Base-by-base conservation (phyloP, 2,329 filamentous ascomycete genomes). In the Scedosporium aurantiacum region DNA sequence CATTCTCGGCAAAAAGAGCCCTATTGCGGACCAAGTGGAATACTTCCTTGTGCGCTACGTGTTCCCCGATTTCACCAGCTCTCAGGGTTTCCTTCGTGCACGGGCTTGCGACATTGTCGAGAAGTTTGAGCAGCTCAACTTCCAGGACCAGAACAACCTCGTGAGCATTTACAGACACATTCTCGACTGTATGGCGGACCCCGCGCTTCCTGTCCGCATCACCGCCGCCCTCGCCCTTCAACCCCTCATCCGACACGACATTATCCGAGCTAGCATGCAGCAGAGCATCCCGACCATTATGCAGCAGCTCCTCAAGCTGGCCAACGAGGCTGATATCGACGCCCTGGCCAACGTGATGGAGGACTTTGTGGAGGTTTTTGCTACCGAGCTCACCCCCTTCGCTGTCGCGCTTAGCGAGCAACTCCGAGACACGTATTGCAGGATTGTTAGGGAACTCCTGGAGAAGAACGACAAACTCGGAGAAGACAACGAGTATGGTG, bases 331-430 rank as follows among this genome's bases (percentile, higher is more conserved):
- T 63, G 94, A 99, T 71, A 93, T 99, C 57, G 94, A 99, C 73
- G 92, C 94, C 4, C 80, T 99, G 47, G 93, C 94, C 23, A 97
- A 97, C 70, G 94, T 99, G 45, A 99, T 99, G 94, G 94, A 99
- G 75, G 94, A 99, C 71, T 99, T 99, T 71, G 94, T 99, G 55
- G 94, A 99, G 74, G 92, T 97, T 2, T 99, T 99, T 71, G 93
- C 94, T n/a, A 83, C 91, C 2, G 94, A 99, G 72, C 82, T 99
- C 56, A 97, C 94, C 5, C 94, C 94, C 2, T 99, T 99, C 69
- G 94, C 94, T 10, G 93, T 99, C 37, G 94, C 94, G 4, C 80
- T 99, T 3, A 96, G 91, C 70, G 92, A 97, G 75, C 94, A 99
- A 75, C 80, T 99, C 57, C 87, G 93, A 52, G 94, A 99, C 70